These are phyloP conservation scores for Rhodotorula diobovata DNA, from an alignment of 768 basidiomycete genomes.

Conservation along the genomic window DNA sequence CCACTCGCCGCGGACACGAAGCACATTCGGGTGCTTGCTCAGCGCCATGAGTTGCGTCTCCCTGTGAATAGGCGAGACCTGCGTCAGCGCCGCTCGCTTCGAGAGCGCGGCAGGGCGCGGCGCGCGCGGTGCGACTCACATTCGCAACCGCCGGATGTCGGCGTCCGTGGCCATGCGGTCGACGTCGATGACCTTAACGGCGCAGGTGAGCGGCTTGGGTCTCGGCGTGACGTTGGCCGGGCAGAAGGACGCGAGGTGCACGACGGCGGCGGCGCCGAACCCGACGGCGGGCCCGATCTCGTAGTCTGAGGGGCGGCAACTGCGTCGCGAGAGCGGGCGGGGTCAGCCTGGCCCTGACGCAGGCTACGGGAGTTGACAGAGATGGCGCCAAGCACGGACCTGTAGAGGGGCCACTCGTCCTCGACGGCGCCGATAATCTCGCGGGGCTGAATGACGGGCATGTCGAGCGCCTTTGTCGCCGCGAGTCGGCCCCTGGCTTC, in stretches of 20 bases:
- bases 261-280: constrained; percentile 86
- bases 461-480: background rate
- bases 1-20: constrained; percentile 87
- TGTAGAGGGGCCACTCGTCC: constrained; percentile 37
- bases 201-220: constrained; percentile 55
- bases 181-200: constrained; percentile 78
- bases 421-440: constrained; percentile 32
- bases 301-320: constrained; percentile 30
- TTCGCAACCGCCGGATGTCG: constrained; percentile 31
- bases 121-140: constrained; percentile 44
- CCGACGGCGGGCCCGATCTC: constrained; percentile 27
- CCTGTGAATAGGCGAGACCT: constrained; percentile 40
- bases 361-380: no score
- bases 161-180: constrained; percentile 61
- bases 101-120: constrained; percentile 63
- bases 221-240: constrained; percentile 42
- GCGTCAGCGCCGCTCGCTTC: constrained; percentile 52
- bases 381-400: background rate
- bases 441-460: constrained; percentile 1
- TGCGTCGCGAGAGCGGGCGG: background rate
- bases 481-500: background rate
- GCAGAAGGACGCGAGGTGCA: constrained; percentile 70
- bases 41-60: constrained; percentile 90
- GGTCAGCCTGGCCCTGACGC: background rate
- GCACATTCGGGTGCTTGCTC: constrained; percentile 85